A percentile compares a stretch with the other conserved stretches of the same genome.
These are phyloP conservation scores for Paraurostyla sp. DNA, from an alignment of 73 alveolate species.

Conservation along the genomic window DNA sequence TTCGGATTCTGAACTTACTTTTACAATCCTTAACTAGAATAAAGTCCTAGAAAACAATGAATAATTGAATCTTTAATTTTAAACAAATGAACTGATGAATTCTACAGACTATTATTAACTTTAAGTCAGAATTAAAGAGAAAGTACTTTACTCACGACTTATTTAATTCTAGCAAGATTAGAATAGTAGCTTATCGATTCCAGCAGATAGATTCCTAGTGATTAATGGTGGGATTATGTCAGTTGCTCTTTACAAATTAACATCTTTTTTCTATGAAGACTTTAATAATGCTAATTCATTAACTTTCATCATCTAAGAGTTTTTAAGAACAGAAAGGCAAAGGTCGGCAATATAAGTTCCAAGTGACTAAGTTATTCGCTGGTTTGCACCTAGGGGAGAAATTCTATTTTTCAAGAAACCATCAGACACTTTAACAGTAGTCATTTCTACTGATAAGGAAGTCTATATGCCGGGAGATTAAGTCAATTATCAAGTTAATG, in stretches of 20 bases:
- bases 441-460: background rate
- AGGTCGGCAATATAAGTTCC: constrained; percentile 11
- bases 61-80: background rate
- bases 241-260: background rate
- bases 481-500: background rate
- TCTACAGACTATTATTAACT: background rate
- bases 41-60: background rate
- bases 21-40: background rate
- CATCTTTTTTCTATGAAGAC: too few relatives aligned
- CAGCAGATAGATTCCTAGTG: background rate
- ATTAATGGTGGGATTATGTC: background rate
- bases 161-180: background rate
- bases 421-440: background rate
- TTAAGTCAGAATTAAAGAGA: constrained; percentile 10
- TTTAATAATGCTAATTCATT: too few relatives aligned
- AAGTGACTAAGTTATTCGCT: background rate
- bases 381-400: constrained; percentile 38
- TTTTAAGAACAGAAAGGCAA: too few relatives aligned
- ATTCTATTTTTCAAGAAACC: constrained; percentile 1
- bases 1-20: background rate
- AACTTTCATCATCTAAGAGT: too few relatives aligned
- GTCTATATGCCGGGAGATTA: background rate
- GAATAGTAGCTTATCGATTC: background rate
- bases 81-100: background rate
- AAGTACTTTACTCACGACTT: background rate